These are phyloP conservation scores for Pochonia chlamydosporia DNA, from an alignment of 2,329 filamentous ascomycete species.

Conservation along the genomic window DNA sequence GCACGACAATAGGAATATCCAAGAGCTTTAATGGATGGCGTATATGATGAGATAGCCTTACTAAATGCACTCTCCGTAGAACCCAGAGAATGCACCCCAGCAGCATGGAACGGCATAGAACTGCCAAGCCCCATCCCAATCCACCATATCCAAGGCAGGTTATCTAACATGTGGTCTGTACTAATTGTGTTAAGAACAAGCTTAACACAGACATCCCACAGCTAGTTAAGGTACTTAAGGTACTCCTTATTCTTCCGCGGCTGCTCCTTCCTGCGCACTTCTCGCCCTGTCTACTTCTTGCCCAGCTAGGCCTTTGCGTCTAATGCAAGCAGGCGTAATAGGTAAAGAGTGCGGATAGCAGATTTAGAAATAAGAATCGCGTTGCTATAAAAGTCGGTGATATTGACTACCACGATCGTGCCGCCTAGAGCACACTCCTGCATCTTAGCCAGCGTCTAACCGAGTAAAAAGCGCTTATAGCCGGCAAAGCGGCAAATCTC, in stretches of 20 bases:
- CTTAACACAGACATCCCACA: slow-evolving; percentile 9
- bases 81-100: not conserved
- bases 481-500: slow-evolving; percentile 3
- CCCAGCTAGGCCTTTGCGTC: slow-evolving; percentile 4
- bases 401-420: slow-evolving; percentile 6
- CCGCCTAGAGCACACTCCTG: slow-evolving; percentile 1
- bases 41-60: slow-evolving; percentile 9
- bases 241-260: slow-evolving; percentile 5
- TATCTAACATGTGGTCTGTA: not conserved
- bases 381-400: slow-evolving; percentile 7
- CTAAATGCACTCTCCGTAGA: slow-evolving; percentile 1
- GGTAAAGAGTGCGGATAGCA: slow-evolving; percentile 1
- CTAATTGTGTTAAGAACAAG: slow-evolving; percentile 2
- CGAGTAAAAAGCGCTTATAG: not conserved
- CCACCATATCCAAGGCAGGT: slow-evolving; percentile 10
- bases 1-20: not conserved
- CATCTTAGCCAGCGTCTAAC: slow-evolving; percentile 3
- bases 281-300: slow-evolving; percentile 1
- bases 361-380: slow-evolving; percentile 6
- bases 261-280: not conserved
- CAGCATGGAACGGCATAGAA: slow-evolving; percentile 13
- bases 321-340: slow-evolving; percentile 3
- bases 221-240: slow-evolving; percentile 5
- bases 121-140: slow-evolving; percentile 9
- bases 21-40: slow-evolving; percentile 8